Base-by-base conservation (phyloP, 2,329 filamentous ascomycete species). In the Monosporascus sp. region DNA sequence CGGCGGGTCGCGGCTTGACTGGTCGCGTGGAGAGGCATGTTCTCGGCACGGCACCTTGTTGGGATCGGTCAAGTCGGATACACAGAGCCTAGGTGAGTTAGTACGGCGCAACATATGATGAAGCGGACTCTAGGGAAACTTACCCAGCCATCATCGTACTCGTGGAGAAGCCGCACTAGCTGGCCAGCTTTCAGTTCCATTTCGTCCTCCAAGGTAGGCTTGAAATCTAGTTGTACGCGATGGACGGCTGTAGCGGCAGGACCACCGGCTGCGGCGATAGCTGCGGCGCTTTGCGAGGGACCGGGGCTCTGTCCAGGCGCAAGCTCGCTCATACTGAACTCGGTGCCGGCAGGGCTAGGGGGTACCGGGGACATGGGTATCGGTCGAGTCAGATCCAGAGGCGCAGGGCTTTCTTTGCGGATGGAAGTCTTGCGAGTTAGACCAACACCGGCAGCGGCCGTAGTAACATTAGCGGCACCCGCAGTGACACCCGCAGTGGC, bases 61-160 rank as follows among this genome's bases (percentile, higher is more conserved):
- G 81, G 56, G 91, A 92, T 59, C 91, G 88, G 71, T 97, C 92
- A 64, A 97, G 86, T 60, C 87, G 88, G 62, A 91, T 88, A 72
- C 91, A 97, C 52, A 97, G 89, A 66, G 92, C 90, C 89, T 92
- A 59, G 6, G 50, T 11, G 22, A 51, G 47, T 54, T 63, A 63
- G 65, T 73, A 55, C 68, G 62, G 66, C 63, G 55, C 51, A 52
- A 49, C 53, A 41, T 27, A 16, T 46, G 22, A 9, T 8, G 26
- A 22, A 37, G 44, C 27, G 41, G 19, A 37, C 49, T 40, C 11
- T 17, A 48, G 35, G 20, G 50, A 27, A 52, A 80, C 88, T 81
- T 81, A 93, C 89, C 94, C 94, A 99, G 65, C 94, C 94, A 73
- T 99, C 94, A 68, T 99, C 94, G 65, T 97, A 99, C 72, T 96